These are phyloP conservation scores for Vitis labrusca DNA, from an alignment of 164 flowering plant genomes.

Conservation along the genomic window DNA sequence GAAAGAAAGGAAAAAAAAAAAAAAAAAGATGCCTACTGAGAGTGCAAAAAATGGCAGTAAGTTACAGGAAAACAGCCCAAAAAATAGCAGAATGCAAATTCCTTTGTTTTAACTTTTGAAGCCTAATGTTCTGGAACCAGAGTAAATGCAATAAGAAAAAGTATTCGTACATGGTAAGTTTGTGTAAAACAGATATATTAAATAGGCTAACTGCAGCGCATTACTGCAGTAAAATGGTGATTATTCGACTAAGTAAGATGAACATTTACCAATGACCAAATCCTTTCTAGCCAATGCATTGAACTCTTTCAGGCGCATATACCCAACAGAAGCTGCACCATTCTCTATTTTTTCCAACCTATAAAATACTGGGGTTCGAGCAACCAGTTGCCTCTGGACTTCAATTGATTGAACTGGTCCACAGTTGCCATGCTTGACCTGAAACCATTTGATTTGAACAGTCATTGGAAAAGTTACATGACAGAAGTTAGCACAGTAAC, in stretches of 20 bases:
- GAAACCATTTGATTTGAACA: constrained; percentile 10
- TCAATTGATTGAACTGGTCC: constrained; percentile 70
- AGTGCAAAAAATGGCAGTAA: too few relatives aligned
- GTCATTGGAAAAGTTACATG: background rate
- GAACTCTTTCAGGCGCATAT: constrained; percentile 91
- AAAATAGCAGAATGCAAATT: background rate
- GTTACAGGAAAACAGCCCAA: background rate
- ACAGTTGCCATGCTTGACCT: constrained; percentile 93
- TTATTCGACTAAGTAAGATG: background rate
- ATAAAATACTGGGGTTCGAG: constrained; percentile 90
- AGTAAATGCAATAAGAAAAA: background rate
- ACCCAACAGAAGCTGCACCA: constrained; percentile 69
- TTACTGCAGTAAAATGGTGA: background rate
- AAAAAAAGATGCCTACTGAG: too few relatives aligned
- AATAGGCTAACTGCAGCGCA: background rate
- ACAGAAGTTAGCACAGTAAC: background rate
- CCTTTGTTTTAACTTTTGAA: background rate
- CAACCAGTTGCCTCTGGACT: constrained; percentile 78
- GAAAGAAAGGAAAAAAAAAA: background rate
- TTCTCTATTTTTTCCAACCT: constrained; percentile 69
- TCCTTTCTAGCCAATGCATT: constrained; percentile 97
- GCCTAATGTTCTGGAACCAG: background rate
- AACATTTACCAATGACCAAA: constrained; percentile 67
- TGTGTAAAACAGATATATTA: too few relatives aligned
- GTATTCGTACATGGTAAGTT: too few relatives aligned